Evolutionary conservation across 371 early-diverging fungal species (phyloP).

Genomic region (Fennellomyces sp.): DNA sequence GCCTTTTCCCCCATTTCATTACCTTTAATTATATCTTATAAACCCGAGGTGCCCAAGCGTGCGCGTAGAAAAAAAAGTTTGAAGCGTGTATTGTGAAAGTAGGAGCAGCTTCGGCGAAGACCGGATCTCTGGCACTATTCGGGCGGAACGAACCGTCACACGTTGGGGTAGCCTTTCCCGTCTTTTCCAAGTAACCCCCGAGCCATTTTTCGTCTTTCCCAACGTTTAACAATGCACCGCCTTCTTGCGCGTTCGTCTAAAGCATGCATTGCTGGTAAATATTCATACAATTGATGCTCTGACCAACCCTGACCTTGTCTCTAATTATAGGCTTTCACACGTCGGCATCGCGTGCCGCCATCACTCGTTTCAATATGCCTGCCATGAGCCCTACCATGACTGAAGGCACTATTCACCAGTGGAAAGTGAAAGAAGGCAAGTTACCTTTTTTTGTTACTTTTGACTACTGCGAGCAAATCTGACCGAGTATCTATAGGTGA

Average conservation of each 20-base stretch:
- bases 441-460: background rate
- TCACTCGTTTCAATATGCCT: slow-evolving; percentile 85
- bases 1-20: background rate
- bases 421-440: slow-evolving; percentile 85
- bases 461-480: background rate
- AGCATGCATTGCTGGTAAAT: slow-evolving; percentile 10
- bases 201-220: background rate
- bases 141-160: slow-evolving; percentile 3
- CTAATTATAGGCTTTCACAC: slow-evolving; percentile 56
- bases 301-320: background rate
- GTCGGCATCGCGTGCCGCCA: slow-evolving; percentile 55
- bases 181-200: slow-evolving; percentile 1
- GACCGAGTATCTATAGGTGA: slow-evolving; percentile 63
- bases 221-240: slow-evolving; percentile 3
- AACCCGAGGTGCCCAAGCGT: too few relatives aligned
- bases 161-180: background rate
- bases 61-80: too few relatives aligned
- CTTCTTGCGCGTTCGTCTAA: slow-evolving; percentile 10
- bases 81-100: too few relatives aligned
- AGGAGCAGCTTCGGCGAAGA: too few relatives aligned
- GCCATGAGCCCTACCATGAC: slow-evolving; percentile 98
- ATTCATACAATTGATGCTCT: background rate
- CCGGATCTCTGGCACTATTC: background rate
- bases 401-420: slow-evolving; percentile 88
- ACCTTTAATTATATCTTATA: too few relatives aligned